phyloP scores from a whole-genome alignment of 2,329 filamentous ascomycete genomes.

The Apiospora sp. region DNA sequence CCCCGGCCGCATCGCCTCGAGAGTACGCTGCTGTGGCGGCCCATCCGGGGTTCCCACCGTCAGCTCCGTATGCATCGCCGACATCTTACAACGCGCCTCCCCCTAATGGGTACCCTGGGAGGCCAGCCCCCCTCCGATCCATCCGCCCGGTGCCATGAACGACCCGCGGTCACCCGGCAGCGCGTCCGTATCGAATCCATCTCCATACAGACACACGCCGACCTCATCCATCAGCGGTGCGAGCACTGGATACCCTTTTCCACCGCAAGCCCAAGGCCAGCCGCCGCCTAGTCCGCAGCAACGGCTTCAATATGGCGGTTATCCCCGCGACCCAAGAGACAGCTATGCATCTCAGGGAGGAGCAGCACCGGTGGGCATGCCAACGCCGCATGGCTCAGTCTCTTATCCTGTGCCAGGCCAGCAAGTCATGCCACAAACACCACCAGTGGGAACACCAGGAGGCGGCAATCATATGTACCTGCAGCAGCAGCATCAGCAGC shows the following conservation, averaged over 20 bases:
- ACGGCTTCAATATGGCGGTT: constrained; percentile 58
- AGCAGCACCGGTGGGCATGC: constrained; percentile 45
- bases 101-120: constrained; percentile 49
- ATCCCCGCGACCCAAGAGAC: constrained; percentile 51
- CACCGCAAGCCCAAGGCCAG: constrained; percentile 46
- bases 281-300: constrained; percentile 59
- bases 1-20: constrained; percentile 47
- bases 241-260: constrained; percentile 60
- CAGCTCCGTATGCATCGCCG: constrained; percentile 51
- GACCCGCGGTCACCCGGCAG: constrained; percentile 61
- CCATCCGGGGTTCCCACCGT: constrained; percentile 37
- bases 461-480: constrained; percentile 43
- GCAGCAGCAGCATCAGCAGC: constrained; percentile 45
- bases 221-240: constrained; percentile 52
- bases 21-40: constrained; percentile 50
- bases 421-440: constrained; percentile 55
- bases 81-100: constrained; percentile 46
- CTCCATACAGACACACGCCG: constrained; percentile 59
- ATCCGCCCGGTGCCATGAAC: constrained; percentile 52
- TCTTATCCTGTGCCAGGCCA: constrained; percentile 51
- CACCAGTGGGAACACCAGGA: constrained; percentile 55
- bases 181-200: constrained; percentile 52
- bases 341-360: constrained; percentile 51
- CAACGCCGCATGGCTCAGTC: constrained; percentile 40
- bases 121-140: constrained; percentile 49